Percentiles rank a stretch among this genome's conserved stretches.
Evolutionary conservation across 2,329 filamentous ascomycete genomes (phyloP).

Genomic region (Cytospora chrysosperma): DNA sequence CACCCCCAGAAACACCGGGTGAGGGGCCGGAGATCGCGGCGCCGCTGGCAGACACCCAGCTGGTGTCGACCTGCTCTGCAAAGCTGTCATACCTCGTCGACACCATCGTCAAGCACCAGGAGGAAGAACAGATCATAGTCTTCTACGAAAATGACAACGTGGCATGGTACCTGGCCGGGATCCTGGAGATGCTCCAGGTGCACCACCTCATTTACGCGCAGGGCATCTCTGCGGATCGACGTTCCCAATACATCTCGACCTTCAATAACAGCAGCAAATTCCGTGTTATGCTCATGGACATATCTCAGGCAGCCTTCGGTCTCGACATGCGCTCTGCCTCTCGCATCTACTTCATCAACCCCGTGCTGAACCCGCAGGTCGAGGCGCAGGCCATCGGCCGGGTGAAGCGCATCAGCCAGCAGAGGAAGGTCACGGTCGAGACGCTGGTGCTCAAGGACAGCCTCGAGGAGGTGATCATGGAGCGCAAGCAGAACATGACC

Average conservation of each 20-base stretch:
- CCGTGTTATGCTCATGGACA: slow-evolving; percentile 83
- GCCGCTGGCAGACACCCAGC: slow-evolving; percentile 56
- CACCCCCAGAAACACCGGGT: slow-evolving; percentile 22
- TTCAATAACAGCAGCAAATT: slow-evolving; percentile 72
- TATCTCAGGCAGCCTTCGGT: slow-evolving; percentile 85
- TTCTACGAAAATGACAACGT: slow-evolving; percentile 90
- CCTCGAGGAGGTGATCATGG: slow-evolving; percentile 81
- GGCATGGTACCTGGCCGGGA: slow-evolving; percentile 81
- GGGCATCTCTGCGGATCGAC: slow-evolving; percentile 56
- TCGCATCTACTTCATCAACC: slow-evolving; percentile 84
- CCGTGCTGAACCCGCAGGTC: slow-evolving; percentile 79
- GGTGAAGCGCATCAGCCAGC: slow-evolving; percentile 84
- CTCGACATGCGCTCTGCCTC: slow-evolving; percentile 82
- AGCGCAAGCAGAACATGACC: slow-evolving; percentile 72
- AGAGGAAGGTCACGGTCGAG: slow-evolving; percentile 75
- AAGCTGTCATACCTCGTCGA: slow-evolving; percentile 87
- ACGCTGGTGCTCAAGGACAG: slow-evolving; percentile 78
- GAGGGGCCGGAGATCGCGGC: slow-evolving; percentile 35
- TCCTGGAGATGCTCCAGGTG: slow-evolving; percentile 70
- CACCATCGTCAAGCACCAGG: slow-evolving; percentile 65
- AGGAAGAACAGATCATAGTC: slow-evolving; percentile 79
- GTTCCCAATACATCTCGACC: slow-evolving; percentile 72
- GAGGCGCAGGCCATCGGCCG: slow-evolving; percentile 91
- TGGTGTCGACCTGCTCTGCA: slow-evolving; percentile 79
- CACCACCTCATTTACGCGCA: slow-evolving; percentile 68